phyloP scores from a whole-genome alignment of 495 filamentous ascomycete genomes.

The Penicillium crystallinum region DNA sequence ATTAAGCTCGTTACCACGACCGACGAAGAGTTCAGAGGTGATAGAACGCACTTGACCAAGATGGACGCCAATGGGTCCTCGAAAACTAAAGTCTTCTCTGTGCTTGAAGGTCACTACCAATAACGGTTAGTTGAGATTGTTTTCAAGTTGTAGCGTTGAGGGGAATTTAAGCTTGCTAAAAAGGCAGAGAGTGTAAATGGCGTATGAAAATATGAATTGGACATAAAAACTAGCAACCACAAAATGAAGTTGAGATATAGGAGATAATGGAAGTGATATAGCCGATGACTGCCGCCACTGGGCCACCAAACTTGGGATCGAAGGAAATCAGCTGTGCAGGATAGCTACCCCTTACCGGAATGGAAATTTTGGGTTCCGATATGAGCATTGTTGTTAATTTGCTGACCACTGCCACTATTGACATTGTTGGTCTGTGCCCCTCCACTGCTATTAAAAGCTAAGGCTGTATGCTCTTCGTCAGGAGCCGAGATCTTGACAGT shows the following conservation, averaged over 20 bases:
- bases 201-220: neutral
- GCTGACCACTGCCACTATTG: neutral
- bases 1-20: constrained; percentile 3
- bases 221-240: neutral
- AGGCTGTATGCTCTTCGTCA: neutral
- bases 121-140: neutral
- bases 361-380: constrained; percentile 1
- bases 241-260: neutral
- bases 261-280: neutral
- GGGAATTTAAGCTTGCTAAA: neutral
- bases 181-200: too few relatives aligned
- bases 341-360: constrained; percentile 2
- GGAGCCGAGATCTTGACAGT: neutral
- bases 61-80: neutral
- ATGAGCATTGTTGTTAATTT: neutral
- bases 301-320: too few relatives aligned
- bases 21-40: constrained; percentile 6
- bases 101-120: neutral
- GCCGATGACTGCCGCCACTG: too few relatives aligned
- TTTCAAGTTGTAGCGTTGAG: too few relatives aligned
- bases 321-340: too few relatives aligned
- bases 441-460: neutral
- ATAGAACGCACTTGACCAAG: constrained; percentile 6
- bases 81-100: constrained; percentile 6
- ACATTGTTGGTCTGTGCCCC: neutral